phyloP scores from a whole-genome alignment of 352 stramenopile genomes.

The Pilasporangium apinafurcum region DNA sequence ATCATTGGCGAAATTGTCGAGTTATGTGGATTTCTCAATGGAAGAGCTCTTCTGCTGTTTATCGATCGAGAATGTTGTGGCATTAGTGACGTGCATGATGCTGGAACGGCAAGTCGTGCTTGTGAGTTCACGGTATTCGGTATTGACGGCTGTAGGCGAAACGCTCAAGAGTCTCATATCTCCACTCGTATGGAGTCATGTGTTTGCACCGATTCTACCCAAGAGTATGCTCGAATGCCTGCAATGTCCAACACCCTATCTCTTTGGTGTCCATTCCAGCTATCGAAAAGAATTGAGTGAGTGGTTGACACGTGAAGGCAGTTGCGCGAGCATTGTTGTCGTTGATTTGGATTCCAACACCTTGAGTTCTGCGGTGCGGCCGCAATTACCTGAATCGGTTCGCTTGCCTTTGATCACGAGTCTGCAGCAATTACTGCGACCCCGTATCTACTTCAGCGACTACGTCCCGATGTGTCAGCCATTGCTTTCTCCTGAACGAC shows the following conservation, averaged over 20 bases:
- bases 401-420: slow-evolving; percentile 31
- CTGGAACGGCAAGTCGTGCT: slow-evolving; percentile 76
- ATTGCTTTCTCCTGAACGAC: slow-evolving; percentile 10
- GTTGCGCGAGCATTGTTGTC: slow-evolving; percentile 60
- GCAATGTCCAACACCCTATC: slow-evolving; percentile 77
- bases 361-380: slow-evolving; percentile 30
- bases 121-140: slow-evolving; percentile 72
- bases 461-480: slow-evolving; percentile 57
- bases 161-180: slow-evolving; percentile 72
- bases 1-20: slow-evolving; percentile 41
- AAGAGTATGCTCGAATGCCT: slow-evolving; percentile 78
- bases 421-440: slow-evolving; percentile 62
- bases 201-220: slow-evolving; percentile 79
- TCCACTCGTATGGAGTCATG: slow-evolving; percentile 80
- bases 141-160: slow-evolving; percentile 73
- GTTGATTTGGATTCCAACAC: slow-evolving; percentile 67
- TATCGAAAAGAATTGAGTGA: slow-evolving; percentile 60
- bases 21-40: slow-evolving; percentile 76
- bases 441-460: slow-evolving; percentile 73
- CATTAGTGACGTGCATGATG: slow-evolving; percentile 65
- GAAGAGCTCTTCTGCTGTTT: slow-evolving; percentile 78
- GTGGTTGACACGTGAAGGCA: slow-evolving; percentile 71
- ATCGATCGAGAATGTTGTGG: slow-evolving; percentile 61
- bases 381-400: slow-evolving; percentile 38
- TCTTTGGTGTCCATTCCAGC: slow-evolving; percentile 82